Base-by-base conservation (phyloP, 2,329 filamentous ascomycete species). In the Raffaelea arxii region DNA sequence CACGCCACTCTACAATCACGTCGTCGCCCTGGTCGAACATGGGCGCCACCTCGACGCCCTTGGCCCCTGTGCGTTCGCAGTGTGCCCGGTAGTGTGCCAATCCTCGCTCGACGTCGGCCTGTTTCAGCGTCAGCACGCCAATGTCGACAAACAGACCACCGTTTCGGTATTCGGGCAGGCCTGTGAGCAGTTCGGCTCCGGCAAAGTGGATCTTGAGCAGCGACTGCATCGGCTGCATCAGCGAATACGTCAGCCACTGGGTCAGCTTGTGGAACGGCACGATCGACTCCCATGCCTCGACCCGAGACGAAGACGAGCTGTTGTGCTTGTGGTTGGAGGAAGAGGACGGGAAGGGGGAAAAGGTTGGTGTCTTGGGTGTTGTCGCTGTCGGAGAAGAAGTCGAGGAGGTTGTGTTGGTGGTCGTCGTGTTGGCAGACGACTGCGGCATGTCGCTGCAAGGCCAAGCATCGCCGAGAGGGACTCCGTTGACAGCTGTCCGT, bases 401-500 rank as follows among this genome's bases (percentile, higher is more conserved):
- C 6, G 49, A 43, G 23, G 46, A 6, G 14, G 38, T 3, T 6
- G 19, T 38, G 14, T n/a, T 25, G 14, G n/a, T n/a, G 19, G 37
- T 19, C 12, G 30, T 51, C 52, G 9, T 60, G 54, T 1, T 21
- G n/a, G n/a, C 25, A 5, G 37, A 1, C 18, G 3, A 10, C 40
- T 73, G 70, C 1, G 89, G 88, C 78, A 97, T 87, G 25, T 82
- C 78, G 11, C 77, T 80, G 65, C 90, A 95, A 0, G 84, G 86
- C 92, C 92, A 98, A 22, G 92, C 91, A 60, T 98, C 92, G 46
- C 92, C 92, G 16, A 98, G 78, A 0, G 89, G 80, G 24, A 86
- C 75, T 2, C 89, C 89, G 59, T 95, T 87, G 55, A 98, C 84
- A 52, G 84, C 80, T 0, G 91, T 95, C 51, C 91, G 81, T 0